Percentiles rank a stretch among this genome's conserved stretches.
These are phyloP conservation scores for Stachybotrys chartarum DNA, from an alignment of 2,329 filamentous ascomycete species.

Conservation along the genomic window DNA sequence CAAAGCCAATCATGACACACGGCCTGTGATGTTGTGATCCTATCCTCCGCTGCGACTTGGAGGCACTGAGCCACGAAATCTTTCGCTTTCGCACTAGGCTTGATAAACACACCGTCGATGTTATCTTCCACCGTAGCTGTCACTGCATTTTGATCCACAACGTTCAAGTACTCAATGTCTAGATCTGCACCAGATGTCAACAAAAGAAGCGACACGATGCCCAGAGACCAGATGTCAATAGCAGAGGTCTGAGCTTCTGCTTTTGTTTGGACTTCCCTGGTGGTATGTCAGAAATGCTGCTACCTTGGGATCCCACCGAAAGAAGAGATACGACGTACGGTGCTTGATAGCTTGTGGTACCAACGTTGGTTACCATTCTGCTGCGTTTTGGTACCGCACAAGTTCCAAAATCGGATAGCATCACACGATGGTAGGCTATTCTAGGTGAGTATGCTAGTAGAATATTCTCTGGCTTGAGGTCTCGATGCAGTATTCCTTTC, in stretches of 20 bases:
- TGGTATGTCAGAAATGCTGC: background rate
- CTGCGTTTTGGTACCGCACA: slow-evolving; percentile 34
- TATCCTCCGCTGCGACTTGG: slow-evolving; percentile 14
- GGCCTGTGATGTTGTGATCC: slow-evolving; percentile 20
- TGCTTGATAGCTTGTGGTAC: slow-evolving; percentile 39
- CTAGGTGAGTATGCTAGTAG: slow-evolving; percentile 39
- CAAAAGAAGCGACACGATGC: slow-evolving; percentile 34
- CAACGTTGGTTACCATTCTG: slow-evolving; percentile 36
- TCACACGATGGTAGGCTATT: slow-evolving; percentile 34
- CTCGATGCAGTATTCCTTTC: slow-evolving; percentile 44
- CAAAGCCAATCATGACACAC: slow-evolving; percentile 26
- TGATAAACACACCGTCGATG: slow-evolving; percentile 1
- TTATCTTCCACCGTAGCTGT: slow-evolving; percentile 4
- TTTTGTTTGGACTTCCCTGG: slow-evolving; percentile 26
- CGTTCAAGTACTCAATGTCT: slow-evolving; percentile 16
- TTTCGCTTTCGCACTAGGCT: slow-evolving; percentile 17
- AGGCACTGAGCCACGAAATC: slow-evolving; percentile 24
- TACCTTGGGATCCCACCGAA: background rate
- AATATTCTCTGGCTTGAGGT: slow-evolving; percentile 49
- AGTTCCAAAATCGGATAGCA: slow-evolving; percentile 46
- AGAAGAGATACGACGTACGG: slow-evolving; percentile 32
- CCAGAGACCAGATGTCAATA: slow-evolving; percentile 48
- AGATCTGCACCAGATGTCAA: slow-evolving; percentile 14
- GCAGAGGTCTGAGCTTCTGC: slow-evolving; percentile 20
- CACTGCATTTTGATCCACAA: slow-evolving; percentile 17